Percentiles rank a stretch among this genome's conserved stretches.
Conservation (phyloP, 352 stramenopile genomes). For the Blastocystis sp. region DNA sequence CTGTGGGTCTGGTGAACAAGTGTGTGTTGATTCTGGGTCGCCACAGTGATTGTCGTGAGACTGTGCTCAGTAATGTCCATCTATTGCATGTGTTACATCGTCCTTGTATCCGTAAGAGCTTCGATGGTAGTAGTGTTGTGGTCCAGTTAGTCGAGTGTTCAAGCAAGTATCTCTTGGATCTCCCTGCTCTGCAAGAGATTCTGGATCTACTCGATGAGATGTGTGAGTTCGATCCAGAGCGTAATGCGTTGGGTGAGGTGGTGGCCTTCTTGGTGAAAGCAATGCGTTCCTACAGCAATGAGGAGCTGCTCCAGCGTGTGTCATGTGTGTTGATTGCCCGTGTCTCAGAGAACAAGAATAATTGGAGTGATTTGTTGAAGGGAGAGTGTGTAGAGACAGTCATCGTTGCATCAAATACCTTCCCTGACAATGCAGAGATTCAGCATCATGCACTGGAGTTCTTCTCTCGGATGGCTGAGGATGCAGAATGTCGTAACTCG, state of each 20-base stretch:
- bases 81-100: constrained; percentile 27
- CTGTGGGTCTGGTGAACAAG: constrained; percentile 38
- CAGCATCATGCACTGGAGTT: constrained; percentile 60
- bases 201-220: constrained; percentile 52
- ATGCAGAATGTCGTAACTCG: constrained; percentile 31
- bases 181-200: constrained; percentile 39
- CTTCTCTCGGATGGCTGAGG: constrained; percentile 31
- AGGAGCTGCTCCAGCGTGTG: constrained; percentile 35
- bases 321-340: constrained; percentile 37
- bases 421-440: constrained; percentile 27
- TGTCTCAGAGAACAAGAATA: constrained; percentile 23
- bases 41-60: constrained; percentile 16
- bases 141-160: constrained; percentile 47
- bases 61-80: constrained; percentile 43
- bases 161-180: constrained; percentile 55
- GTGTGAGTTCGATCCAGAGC: constrained; percentile 51
- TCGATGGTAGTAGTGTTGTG: constrained; percentile 42
- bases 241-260: constrained; percentile 11
- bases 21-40: constrained; percentile 40
- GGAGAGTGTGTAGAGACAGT: constrained; percentile 48
- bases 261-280: constrained; percentile 55
- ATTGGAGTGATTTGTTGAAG: constrained; percentile 49
- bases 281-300: constrained; percentile 60
- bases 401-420: constrained; percentile 43
- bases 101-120: background rate